phyloP scores from a whole-genome alignment of 1,284 basidiomycete genomes.

The Cutaneotrichosporon sp. region DNA sequence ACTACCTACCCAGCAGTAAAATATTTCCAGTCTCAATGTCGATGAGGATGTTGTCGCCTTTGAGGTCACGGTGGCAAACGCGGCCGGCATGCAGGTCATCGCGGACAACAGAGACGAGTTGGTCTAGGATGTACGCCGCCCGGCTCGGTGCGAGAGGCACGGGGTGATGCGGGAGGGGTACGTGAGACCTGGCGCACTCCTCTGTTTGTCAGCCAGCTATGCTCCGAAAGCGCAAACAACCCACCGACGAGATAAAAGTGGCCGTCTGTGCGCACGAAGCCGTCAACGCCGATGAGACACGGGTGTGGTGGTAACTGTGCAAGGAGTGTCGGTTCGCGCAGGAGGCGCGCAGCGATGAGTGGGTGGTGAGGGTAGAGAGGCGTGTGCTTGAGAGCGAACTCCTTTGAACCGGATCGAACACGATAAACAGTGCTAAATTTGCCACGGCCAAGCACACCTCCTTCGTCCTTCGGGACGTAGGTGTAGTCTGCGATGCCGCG shows the following conservation, averaged over 20 bases:
- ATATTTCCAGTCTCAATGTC: conserved; percentile 45
- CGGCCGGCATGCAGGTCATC: conserved; percentile 53
- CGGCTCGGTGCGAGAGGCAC: conserved; percentile 49
- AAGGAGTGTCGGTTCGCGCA: conserved; percentile 55
- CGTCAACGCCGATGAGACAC: conserved; percentile 54
- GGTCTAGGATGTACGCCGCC: conserved; percentile 52
- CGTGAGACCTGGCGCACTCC: conserved; percentile 30
- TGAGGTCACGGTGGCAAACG: conserved; percentile 57
- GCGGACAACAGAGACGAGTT: conserved; percentile 54
- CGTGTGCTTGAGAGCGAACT: conserved; percentile 57
- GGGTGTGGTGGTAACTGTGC: conserved; percentile 55
- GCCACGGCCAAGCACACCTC: conserved; percentile 49
- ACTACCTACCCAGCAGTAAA: conserved; percentile 47
- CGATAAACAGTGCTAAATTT: conserved; percentile 53
- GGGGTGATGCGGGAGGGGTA: conserved; percentile 32
- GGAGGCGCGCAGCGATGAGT: conserved; percentile 54
- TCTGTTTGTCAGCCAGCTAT: conserved; percentile 19
- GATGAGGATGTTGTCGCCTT: conserved; percentile 48
- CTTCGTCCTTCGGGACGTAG: conserved; percentile 30
- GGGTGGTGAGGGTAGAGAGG: conserved; percentile 57
- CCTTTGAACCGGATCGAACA: conserved; percentile 15
- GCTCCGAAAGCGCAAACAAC: no score
- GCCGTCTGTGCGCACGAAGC: conserved; percentile 54
- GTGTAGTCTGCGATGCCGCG: conserved; percentile 50
- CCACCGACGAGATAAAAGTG: conserved; percentile 57